These are phyloP conservation scores for Paspalum vaginatum DNA, from an alignment of 176 grass and related monocot genomes.

Conservation along the genomic window DNA sequence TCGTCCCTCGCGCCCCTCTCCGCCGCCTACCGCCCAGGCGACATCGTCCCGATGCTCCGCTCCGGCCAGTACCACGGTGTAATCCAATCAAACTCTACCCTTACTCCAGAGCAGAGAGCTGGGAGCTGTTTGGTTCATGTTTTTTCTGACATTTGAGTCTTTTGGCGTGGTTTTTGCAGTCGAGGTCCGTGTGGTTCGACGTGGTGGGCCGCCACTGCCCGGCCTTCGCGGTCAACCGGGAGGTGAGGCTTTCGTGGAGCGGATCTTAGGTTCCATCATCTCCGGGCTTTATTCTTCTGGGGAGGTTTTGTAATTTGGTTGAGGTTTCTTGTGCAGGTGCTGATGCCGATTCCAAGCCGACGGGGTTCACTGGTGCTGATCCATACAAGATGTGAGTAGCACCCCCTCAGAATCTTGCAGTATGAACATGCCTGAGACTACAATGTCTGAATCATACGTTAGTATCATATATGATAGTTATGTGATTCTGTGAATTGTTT, in stretches of 20 bases:
- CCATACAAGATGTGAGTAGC: constrained; percentile 86
- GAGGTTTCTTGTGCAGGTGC: constrained; percentile 58
- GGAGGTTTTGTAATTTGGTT: constrained; percentile 21
- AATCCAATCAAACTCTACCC: constrained; percentile 23
- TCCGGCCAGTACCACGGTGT: constrained; percentile 93
- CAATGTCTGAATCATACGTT: neutral
- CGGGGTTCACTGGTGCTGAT: constrained; percentile 88
- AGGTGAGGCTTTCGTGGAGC: constrained; percentile 59
- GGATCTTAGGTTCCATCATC: neutral
- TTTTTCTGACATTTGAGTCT: constrained; percentile 44
- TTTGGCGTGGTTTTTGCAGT: constrained; percentile 47
- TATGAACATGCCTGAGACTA: constrained; percentile 11
- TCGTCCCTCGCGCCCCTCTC: constrained; percentile 31
- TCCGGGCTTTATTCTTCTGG: neutral
- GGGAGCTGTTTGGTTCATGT: too few species aligned
- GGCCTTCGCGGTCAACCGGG: constrained; percentile 82
- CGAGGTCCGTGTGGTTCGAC: constrained; percentile 82
- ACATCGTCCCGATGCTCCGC: constrained; percentile 86
- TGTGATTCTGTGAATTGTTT: neutral
- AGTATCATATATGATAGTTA: neutral
- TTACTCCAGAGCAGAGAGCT: neutral
- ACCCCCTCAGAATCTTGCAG: neutral
- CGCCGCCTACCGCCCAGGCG: constrained; percentile 73
- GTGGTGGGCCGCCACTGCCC: constrained; percentile 93
- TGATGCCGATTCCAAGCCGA: constrained; percentile 93